Conservation (phyloP, 768 basidiomycete genomes). For the Gymnopilus dilepis region DNA sequence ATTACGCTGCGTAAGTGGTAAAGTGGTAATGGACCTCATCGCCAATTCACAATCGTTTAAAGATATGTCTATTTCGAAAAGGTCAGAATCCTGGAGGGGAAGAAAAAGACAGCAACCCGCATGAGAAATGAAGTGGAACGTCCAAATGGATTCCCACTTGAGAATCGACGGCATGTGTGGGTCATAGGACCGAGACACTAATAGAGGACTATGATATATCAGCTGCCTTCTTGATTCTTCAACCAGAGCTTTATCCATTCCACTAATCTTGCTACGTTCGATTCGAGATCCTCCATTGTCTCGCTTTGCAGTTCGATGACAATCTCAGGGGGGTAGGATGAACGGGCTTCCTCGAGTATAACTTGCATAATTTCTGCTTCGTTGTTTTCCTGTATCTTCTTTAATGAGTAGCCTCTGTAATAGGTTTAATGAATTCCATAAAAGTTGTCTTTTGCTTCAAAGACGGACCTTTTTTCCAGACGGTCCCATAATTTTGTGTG, state of each 20-base stretch:
- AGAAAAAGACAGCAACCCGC: conserved; percentile 50
- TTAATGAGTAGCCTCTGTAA: conserved; percentile 79
- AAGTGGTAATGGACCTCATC: neutral
- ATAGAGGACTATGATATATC: neutral
- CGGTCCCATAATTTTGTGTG: conserved; percentile 89
- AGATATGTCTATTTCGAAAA: conserved; percentile 58
- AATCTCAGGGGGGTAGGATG: conserved; percentile 85
- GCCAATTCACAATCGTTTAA: neutral
- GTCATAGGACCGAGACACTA: neutral
- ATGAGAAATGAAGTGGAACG: conserved; percentile 37
- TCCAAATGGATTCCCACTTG: conserved; percentile 33
- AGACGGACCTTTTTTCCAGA: conserved; percentile 80
- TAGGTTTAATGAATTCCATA: conserved; percentile 6
- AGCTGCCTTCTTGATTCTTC: conserved; percentile 38
- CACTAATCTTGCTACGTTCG: conserved; percentile 87
- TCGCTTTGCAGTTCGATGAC: conserved; percentile 86
- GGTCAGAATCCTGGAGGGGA: conserved; percentile 48
- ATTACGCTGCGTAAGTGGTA: conserved; percentile 48
- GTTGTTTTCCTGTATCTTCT: conserved; percentile 98
- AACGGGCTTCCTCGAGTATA: conserved; percentile 85
- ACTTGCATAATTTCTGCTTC: conserved; percentile 98
- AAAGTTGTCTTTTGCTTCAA: no score
- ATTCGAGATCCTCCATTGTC: conserved; percentile 77
- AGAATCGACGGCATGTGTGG: conserved; percentile 31
- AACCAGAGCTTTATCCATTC: conserved; percentile 86